phyloP scores from a whole-genome alignment of 2,329 filamentous ascomycete genomes.

The Botryotinia narcissicola region DNA sequence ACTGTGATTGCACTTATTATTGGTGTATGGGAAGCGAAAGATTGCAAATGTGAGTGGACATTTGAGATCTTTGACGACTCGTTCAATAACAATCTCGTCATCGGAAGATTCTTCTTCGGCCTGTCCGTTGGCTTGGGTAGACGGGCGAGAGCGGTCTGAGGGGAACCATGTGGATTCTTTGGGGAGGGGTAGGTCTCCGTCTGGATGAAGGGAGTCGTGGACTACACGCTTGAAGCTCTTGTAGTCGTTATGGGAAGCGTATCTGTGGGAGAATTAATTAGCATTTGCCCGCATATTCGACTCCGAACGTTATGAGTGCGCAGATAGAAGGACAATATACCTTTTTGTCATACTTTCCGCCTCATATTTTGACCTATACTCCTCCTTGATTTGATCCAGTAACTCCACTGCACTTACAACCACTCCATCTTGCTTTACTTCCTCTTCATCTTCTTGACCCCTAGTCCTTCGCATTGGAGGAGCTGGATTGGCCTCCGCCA shows the following conservation, averaged over 20 bases:
- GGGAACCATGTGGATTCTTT: constrained; percentile 62
- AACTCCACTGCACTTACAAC: constrained; percentile 39
- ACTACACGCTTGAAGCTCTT: constrained; percentile 58
- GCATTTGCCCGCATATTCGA: not conserved
- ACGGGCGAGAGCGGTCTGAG: constrained; percentile 21
- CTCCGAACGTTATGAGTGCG: not conserved
- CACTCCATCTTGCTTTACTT: constrained; percentile 42
- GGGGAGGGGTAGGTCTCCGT: constrained; percentile 50
- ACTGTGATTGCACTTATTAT: constrained; percentile 65
- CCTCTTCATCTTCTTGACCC: constrained; percentile 38
- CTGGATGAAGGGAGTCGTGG: constrained; percentile 57
- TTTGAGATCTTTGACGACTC: constrained; percentile 62
- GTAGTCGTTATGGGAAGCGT: constrained; percentile 60
- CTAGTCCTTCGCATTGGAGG: constrained; percentile 6
- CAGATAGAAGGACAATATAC: constrained; percentile 34
- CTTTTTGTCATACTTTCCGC: constrained; percentile 42
- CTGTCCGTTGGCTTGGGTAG: not conserved
- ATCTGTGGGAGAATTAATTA: constrained; percentile 41
- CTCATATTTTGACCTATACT: constrained; percentile 40
- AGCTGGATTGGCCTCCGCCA: constrained; percentile 34
- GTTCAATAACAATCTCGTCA: constrained; percentile 66
- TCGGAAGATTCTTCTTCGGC: constrained; percentile 47
- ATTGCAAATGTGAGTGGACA: constrained; percentile 66
- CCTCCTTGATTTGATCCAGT: constrained; percentile 40
- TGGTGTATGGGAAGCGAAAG: constrained; percentile 66